Evolutionary conservation across 345 rosid genomes (phyloP).

Genomic region (Kernera saxatilis): DNA sequence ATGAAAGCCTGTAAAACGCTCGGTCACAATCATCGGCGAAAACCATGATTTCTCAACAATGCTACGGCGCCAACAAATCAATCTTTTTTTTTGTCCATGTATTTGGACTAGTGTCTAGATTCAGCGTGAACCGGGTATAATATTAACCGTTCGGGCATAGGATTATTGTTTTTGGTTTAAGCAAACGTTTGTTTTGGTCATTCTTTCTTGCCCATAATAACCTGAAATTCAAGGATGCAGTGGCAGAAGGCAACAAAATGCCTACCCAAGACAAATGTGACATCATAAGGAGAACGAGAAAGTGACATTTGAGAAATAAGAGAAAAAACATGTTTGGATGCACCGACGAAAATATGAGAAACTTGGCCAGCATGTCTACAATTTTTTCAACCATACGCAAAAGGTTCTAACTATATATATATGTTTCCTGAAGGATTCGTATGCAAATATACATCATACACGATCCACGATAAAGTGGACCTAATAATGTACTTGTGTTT

Average conservation of each 20-base stretch:
- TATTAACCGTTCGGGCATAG: neutral
- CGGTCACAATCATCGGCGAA: too few species aligned
- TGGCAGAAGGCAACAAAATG: neutral
- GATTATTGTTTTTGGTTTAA: neutral
- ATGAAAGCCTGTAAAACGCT: too few species aligned
- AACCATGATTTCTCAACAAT: too few species aligned
- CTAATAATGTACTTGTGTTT: neutral
- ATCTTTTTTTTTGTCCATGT: too few species aligned
- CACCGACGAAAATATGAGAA: neutral
- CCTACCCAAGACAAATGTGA: neutral
- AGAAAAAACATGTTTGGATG: neutral
- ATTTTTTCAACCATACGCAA: neutral
- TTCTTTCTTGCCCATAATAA: neutral
- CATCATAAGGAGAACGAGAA: neutral
- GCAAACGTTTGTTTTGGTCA: neutral
- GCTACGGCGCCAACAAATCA: too few species aligned
- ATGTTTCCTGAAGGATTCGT: neutral
- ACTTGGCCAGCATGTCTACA: neutral
- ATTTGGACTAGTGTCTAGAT: neutral
- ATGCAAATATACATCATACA: conserved; percentile 8
- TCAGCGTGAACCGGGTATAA: neutral
- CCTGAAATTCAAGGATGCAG: neutral
- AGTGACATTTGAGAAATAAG: neutral
- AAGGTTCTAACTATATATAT: neutral
- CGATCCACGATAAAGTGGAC: neutral